Evolutionary conservation across 2,329 filamentous ascomycete species (phyloP).

Genomic region (Cordyceps javanica): DNA sequence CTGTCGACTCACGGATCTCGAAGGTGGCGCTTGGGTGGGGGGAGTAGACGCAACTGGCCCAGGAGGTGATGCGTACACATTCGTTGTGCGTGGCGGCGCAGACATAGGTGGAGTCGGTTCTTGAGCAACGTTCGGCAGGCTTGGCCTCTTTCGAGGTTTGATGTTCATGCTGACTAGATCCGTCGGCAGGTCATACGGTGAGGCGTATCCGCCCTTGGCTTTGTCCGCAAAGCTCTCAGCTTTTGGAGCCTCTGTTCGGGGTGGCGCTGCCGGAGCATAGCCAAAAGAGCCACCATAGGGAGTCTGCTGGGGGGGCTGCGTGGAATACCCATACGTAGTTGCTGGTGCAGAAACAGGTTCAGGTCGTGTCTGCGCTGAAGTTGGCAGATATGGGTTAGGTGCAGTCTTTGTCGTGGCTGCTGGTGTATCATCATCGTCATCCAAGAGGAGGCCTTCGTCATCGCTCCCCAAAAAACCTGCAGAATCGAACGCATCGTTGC

Average conservation of each 20-base stretch:
- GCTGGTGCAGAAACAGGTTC: conserved; percentile 12
- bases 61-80: conserved; percentile 48
- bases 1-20: conserved; percentile 42
- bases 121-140: conserved; percentile 48
- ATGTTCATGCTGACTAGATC: conserved; percentile 55
- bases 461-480: conserved; percentile 72
- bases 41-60: conserved; percentile 16
- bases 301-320: conserved; percentile 17
- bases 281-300: conserved; percentile 26
- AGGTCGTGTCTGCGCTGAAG: not conserved
- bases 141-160: conserved; percentile 61
- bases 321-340: conserved; percentile 6
- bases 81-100: conserved; percentile 50
- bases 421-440: conserved; percentile 43
- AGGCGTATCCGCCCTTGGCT: conserved; percentile 84
- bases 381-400: conserved; percentile 15
- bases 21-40: conserved; percentile 27
- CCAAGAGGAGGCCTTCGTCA: conserved; percentile 78
- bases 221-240: conserved; percentile 85
- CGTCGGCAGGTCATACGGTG: conserved; percentile 91
- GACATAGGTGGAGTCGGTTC: conserved; percentile 34
- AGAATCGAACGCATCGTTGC: conserved; percentile 48
- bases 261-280: conserved; percentile 19
- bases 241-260: conserved; percentile 44
- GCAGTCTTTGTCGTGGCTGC: conserved; percentile 1